phyloP scores from a whole-genome alignment of 2,329 filamentous ascomycete species.

The Akanthomyces uredinophilus region DNA sequence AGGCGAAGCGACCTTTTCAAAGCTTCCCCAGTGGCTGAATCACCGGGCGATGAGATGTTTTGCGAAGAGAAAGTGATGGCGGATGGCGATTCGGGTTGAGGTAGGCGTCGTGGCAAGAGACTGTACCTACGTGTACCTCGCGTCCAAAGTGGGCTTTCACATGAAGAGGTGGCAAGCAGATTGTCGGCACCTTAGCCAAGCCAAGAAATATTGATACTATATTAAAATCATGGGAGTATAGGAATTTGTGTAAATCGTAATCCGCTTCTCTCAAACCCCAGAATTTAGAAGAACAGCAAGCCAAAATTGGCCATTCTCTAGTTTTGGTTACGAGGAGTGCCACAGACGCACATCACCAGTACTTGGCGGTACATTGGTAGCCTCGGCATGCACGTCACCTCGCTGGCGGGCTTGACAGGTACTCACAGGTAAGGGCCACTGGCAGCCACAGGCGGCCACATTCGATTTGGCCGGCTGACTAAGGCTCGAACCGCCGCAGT shows the following conservation, averaged over 20 bases:
- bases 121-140: conserved; percentile 3
- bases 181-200: background rate
- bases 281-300: background rate
- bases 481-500: background rate
- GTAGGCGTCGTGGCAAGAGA: background rate
- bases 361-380: conserved; percentile 8
- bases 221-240: too few species aligned
- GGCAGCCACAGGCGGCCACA: background rate
- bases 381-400: conserved; percentile 14
- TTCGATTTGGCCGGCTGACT: background rate
- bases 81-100: conserved; percentile 1
- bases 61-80: conserved; percentile 2
- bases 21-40: background rate
- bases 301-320: background rate
- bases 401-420: background rate
- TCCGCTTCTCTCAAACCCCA: background rate
- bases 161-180: background rate
- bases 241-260: background rate
- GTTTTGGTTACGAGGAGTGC: background rate
- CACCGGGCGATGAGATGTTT: background rate
- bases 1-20: background rate
- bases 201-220: background rate
- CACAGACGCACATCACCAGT: background rate
- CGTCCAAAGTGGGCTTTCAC: conserved; percentile 5
- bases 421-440: too few species aligned